Base-by-base conservation (phyloP, 2,329 filamentous ascomycete genomes). In the Calonectria fujianensis region DNA sequence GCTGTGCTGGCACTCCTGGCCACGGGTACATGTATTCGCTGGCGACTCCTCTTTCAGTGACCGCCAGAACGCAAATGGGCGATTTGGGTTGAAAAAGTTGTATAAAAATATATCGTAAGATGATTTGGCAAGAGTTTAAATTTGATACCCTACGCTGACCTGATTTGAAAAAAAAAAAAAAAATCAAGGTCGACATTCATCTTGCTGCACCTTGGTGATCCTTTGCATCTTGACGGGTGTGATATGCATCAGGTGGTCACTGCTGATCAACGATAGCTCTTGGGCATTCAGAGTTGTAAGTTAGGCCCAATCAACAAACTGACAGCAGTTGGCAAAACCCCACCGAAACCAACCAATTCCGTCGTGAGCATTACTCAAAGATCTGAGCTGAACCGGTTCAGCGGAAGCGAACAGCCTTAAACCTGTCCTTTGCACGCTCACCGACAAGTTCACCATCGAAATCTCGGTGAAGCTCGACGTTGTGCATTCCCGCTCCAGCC, bases 1-100 rank as follows among this genome's bases (percentile, higher is more conserved):
- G 72, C 63, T 71, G 51, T 50, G 52, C 37, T 72, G 73, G 68
- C 69, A 72, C 24, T 14, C 10, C n/a, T 57, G 27, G 69, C 64
- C 39, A 63, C 32, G 68, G 18, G 39, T 57, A 50, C 45, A 52
- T 24, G 31, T 50, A 39, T 27, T 51, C 54, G 29, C 24, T 41
- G 66, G 57, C 57, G 57, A 63, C 57, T 48, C 57, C 57, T 63
- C 57, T 63, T 63, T 63, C 14, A 10, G 57, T 63, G 57, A 63
- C 57, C 57, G 57, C 57, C 35, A 63, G 24, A 63, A 63, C 4
- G 35, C 14, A 39, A 29, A 61, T 61, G 57, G 39, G 5, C n/a
- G 45, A 13, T 48, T 8, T 8, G 16, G 14, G 39, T 29, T 29
- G 27, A 39, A 39, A 63, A 63, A 2, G 18, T 41, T 37, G 31